Percentiles rank a stretch among this genome's conserved stretches.
Evolutionary conservation across 106 monocot species (phyloP).

Genomic region (Dioscorea alata): DNA sequence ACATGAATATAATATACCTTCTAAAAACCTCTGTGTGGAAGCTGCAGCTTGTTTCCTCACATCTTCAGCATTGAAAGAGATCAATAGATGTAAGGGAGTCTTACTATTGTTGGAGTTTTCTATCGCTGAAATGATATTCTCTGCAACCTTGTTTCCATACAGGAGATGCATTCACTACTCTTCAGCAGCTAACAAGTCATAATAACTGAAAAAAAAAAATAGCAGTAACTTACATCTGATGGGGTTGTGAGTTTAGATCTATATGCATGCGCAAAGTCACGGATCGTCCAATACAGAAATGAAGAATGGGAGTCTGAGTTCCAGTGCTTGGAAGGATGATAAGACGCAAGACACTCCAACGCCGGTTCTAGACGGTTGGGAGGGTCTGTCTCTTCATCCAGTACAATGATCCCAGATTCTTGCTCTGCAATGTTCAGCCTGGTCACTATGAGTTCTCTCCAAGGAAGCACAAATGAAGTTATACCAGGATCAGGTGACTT

Average conservation of each 20-base stretch:
- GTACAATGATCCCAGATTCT: slow-evolving; percentile 49
- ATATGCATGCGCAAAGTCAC: slow-evolving; percentile 97
- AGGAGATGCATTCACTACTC: background rate
- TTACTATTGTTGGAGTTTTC: slow-evolving; percentile 53
- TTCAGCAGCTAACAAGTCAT: background rate
- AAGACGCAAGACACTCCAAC: slow-evolving; percentile 42
- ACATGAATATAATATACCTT: slow-evolving; percentile 31
- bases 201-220: background rate
- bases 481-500: too few relatives aligned
- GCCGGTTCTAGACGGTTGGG: slow-evolving; percentile 35
- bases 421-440: slow-evolving; percentile 31
- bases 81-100: slow-evolving; percentile 67
- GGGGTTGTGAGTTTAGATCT: slow-evolving; percentile 68
- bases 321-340: slow-evolving; percentile 38
- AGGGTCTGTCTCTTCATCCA: slow-evolving; percentile 60
- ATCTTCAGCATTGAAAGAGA: slow-evolving; percentile 65
- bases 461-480: too few relatives aligned
- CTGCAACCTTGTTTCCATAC: slow-evolving; percentile 52
- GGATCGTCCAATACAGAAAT: slow-evolving; percentile 92
- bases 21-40: slow-evolving; percentile 69
- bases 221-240: slow-evolving; percentile 50
- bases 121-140: slow-evolving; percentile 68
- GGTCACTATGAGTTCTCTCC: too few relatives aligned
- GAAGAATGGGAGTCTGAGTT: slow-evolving; percentile 19
- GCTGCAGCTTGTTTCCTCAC: slow-evolving; percentile 81